These are phyloP conservation scores for Tolypocladium pustulatum DNA, from an alignment of 2,329 filamentous ascomycete species.

Conservation along the genomic window DNA sequence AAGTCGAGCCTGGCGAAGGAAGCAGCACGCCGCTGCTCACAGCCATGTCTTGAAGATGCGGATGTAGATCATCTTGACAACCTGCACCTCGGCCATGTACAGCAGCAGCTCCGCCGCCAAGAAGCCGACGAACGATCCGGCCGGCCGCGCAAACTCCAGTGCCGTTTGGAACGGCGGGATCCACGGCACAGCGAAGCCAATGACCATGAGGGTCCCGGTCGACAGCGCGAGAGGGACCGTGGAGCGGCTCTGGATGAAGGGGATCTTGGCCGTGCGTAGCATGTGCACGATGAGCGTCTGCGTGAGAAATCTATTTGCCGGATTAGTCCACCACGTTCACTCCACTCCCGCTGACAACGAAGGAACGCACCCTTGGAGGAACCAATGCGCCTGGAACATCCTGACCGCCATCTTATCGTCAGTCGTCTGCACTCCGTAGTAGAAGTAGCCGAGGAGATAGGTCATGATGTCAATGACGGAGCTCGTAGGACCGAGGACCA, in stretches of 20 bases:
- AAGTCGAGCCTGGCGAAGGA: too few relatives aligned
- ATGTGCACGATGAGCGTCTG: constrained; percentile 18
- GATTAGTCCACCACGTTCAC: background rate
- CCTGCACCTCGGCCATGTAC: constrained; percentile 15
- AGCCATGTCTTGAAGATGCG: constrained; percentile 15
- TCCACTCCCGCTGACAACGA: background rate
- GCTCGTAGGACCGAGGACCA: constrained; percentile 16
- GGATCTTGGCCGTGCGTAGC: constrained; percentile 14
- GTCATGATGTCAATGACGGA: constrained; percentile 16
- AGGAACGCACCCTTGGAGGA: constrained; percentile 11
- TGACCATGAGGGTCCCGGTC: constrained; percentile 12
- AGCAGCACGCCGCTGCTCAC: constrained; percentile 1
- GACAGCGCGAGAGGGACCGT: constrained; percentile 11
- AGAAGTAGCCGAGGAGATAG: constrained; percentile 12
- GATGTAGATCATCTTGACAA: constrained; percentile 16
- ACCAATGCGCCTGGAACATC: constrained; percentile 16
- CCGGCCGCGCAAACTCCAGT: constrained; percentile 11
- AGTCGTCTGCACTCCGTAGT: constrained; percentile 10
- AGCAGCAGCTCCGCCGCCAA: constrained; percentile 12
- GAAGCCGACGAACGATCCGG: constrained; percentile 11
- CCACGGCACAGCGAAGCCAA: constrained; percentile 15
- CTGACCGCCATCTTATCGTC: constrained; percentile 6
- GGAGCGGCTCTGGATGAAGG: constrained; percentile 14
- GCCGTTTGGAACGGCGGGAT: constrained; percentile 12
- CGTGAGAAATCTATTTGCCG: constrained; percentile 9